Percentiles rank a stretch among this genome's conserved stretches.
Evolutionary conservation across 2,329 filamentous ascomycete genomes (phyloP).

Genomic region (Beauveria australis): DNA sequence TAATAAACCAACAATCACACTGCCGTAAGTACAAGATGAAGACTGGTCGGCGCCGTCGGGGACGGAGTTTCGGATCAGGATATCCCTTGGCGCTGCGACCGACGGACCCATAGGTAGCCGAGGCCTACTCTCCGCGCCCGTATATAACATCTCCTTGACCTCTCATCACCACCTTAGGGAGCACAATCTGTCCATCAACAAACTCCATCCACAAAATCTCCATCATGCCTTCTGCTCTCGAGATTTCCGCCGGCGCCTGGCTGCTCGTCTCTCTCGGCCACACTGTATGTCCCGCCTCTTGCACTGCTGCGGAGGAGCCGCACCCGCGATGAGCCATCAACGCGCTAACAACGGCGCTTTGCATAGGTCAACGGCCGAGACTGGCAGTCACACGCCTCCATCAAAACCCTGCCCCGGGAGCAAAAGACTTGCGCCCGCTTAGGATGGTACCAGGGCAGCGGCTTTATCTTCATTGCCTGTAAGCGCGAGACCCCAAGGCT

Average conservation of each 20-base stretch:
- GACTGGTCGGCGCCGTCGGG: not conserved
- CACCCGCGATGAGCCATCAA: not conserved
- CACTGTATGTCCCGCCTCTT: not conserved
- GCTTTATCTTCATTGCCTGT: slow-evolving; percentile 1
- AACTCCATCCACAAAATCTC: not conserved
- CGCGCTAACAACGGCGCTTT: not conserved
- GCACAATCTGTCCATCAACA: not conserved
- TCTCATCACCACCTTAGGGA: not conserved
- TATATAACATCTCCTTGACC: not conserved
- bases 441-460: slow-evolving; percentile 7
- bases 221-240: slow-evolving; percentile 8
- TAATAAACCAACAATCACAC: not conserved
- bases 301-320: not conserved
- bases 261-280: slow-evolving; percentile 5
- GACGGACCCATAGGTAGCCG: slow-evolving; percentile 8
- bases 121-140: not conserved
- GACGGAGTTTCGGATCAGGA: slow-evolving; percentile 1
- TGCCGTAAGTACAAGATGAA: not conserved
- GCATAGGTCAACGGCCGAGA: slow-evolving; percentile 1
- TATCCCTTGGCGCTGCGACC: not conserved
- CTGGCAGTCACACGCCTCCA: slow-evolving; percentile 1
- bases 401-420: slow-evolving; percentile 3
- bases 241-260: slow-evolving; percentile 2
- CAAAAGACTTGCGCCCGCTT: not conserved
- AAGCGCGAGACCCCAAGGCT: not conserved